Evolutionary conservation across 805 yeast genomes (phyloP), one percentile per base, ranked within the genome.

Genomic region (Hanseniaspora nectarophila): DNA sequence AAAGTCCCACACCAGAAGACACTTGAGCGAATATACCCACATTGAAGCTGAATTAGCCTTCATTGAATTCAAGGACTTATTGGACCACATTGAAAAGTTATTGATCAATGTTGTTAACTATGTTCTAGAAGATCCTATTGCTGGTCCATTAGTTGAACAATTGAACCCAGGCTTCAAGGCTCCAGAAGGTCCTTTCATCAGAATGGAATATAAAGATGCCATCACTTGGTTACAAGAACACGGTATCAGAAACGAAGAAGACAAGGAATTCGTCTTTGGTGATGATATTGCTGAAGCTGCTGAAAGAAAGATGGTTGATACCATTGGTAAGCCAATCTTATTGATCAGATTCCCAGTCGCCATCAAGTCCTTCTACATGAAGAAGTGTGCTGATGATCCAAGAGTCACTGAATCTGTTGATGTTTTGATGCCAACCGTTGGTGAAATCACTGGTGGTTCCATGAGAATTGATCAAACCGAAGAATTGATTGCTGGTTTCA

Each of bases 201-300:
- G 99, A 73, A 77, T 92, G 83, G 80, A 82, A 60, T 92, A 92
- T 72, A 78, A 80, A 54, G 82, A 90, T 50, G 98, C 98, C 28
- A 75, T 92, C 60, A 86, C 81, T 33, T 92, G 98, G 97, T 81
- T 92, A 70, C 86, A 87, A 77, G 97, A 89, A 70, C 87, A 90
- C 70, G 90, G 83, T 51, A 80, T 94, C 62, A 81, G 81, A 63
- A 92, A 90, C 77, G 98, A 92, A 73, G 96, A 90, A 12, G 97
- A 92, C 57, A 84, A 87, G 66, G 72, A 74, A 60, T 92, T 90
- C 81, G 78, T 83, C 70, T 92, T 92, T 60, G 99, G 99, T 68
- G 99, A 92, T 66, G 99, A 92, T 68, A 92, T 92, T 58, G 97
- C 97, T 56, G 99, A 92, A 73, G 98, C 98, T 53, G 98, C 97